Percentiles rank a stretch among this genome's conserved stretches.
These are phyloP conservation scores for Persicaria maculosa DNA, from an alignment of 148 eudicot genomes.

Conservation along the genomic window DNA sequence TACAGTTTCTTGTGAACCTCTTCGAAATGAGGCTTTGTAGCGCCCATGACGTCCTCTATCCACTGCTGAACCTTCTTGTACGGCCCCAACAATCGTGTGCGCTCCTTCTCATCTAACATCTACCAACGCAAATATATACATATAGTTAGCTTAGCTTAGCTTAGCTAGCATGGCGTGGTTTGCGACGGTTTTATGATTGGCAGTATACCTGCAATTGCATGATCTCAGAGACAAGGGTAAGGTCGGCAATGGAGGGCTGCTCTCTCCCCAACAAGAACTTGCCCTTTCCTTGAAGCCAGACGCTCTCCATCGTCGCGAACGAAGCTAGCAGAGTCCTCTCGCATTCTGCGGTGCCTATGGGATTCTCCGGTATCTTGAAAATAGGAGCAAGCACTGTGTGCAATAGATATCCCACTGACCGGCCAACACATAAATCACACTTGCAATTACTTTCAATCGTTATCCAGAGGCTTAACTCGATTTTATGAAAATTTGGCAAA, in stretches of 20 bases:
- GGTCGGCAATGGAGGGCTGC: constrained; percentile 30
- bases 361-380: constrained; percentile 15
- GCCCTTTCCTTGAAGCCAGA: constrained; percentile 21
- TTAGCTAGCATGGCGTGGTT: no score
- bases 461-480: no score
- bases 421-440: no score
- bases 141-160: not conserved
- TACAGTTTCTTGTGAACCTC: constrained; percentile 22
- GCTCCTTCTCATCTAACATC: constrained; percentile 24
- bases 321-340: constrained; percentile 15
- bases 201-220: constrained; percentile 25
- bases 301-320: constrained; percentile 13
- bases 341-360: constrained; percentile 11
- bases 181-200: no score
- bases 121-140: not conserved
- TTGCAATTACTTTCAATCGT: no score
- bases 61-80: constrained; percentile 21
- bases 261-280: constrained; percentile 24
- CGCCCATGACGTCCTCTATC: constrained; percentile 15
- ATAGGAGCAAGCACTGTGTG: constrained; percentile 24
- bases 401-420: constrained; percentile 24
- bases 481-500: no score
- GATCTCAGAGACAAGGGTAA: constrained; percentile 22
- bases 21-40: constrained; percentile 24
- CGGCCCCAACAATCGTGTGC: constrained; percentile 14